phyloP scores from a whole-genome alignment of 495 filamentous ascomycete genomes.

The Glarea lozoyensis region DNA sequence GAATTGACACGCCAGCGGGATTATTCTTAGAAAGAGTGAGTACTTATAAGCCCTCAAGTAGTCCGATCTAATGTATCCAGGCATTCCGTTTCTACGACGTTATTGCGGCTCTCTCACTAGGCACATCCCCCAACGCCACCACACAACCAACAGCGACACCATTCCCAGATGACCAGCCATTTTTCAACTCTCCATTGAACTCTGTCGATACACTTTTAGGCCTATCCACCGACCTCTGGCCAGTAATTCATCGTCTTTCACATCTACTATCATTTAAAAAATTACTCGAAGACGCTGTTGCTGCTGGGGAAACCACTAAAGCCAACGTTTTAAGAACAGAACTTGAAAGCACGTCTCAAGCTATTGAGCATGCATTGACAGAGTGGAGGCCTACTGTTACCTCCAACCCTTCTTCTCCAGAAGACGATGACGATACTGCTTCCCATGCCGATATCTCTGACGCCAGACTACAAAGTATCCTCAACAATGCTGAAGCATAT shows the following conservation, averaged over 20 bases:
- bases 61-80: constrained; percentile 20
- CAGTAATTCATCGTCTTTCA: constrained; percentile 52
- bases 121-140: constrained; percentile 44
- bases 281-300: constrained; percentile 36
- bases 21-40: constrained; percentile 49
- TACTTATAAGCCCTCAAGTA: constrained; percentile 3
- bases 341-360: constrained; percentile 42
- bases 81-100: constrained; percentile 60
- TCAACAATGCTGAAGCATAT: constrained; percentile 54
- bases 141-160: constrained; percentile 27
- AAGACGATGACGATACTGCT: constrained; percentile 8
- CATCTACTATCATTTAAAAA: constrained; percentile 42
- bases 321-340: constrained; percentile 44
- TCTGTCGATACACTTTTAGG: constrained; percentile 54
- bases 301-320: constrained; percentile 32
- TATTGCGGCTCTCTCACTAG: constrained; percentile 52
- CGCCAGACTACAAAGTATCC: constrained; percentile 32
- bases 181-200: constrained; percentile 36
- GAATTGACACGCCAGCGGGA: constrained; percentile 38
- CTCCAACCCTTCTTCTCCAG: not conserved
- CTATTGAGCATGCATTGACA: constrained; percentile 46
- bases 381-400: constrained; percentile 40
- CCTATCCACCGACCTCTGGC: constrained; percentile 53
- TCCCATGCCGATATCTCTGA: constrained; percentile 18
- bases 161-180: constrained; percentile 27